Base-by-base conservation (phyloP, 2,329 filamentous ascomycete species). In the Fusarium secorum region DNA sequence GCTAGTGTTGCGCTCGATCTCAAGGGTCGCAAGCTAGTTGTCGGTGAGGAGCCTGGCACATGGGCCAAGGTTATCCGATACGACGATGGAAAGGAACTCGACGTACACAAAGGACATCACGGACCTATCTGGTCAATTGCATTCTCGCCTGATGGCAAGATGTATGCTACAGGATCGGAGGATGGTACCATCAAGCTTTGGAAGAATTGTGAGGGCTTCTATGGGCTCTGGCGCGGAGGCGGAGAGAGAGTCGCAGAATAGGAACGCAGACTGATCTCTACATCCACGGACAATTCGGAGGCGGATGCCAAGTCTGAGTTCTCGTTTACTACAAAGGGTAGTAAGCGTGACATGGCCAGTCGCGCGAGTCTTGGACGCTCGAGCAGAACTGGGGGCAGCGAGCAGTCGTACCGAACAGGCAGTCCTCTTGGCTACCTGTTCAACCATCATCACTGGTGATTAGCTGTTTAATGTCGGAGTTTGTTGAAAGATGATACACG, bases 21-120 rank as follows among this genome's bases (percentile, higher is more conserved):
- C 62, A 91, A 90, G 69, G 90, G 92, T 61, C 88, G 92, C 66
- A 93, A 93, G 75, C 90, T 97, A 76, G 92, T 98, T 15, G 97
- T 97, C 22, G 96, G 96, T 66, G 94, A 95, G 79, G 92, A 93
- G 69, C 92, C 91, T 41, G 95, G 97, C 77, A 98, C 96, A 1
- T 99, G 95, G 95, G 95, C 96, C n/a, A 90, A 93, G 66, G 92
- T 98, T 10, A 97, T 97, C 83, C 90, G 94, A 76, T 95, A 94
- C 82, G 94, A 98, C 64, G 90, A 91, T 53, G 92, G 92, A 74
- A 87, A 88, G 72, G 94, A 97, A 80, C 84, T 98, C 45, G 96
- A 98, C 79, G 91, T 95, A 17, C 93, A 97, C 83, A 98, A 98
- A 82, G 96, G 96, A 28, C 96, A 99, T 75, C 96, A 99, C 77